Evolutionary conservation across 495 filamentous ascomycete genomes (phyloP).

Genomic region (Tuber indicum): DNA sequence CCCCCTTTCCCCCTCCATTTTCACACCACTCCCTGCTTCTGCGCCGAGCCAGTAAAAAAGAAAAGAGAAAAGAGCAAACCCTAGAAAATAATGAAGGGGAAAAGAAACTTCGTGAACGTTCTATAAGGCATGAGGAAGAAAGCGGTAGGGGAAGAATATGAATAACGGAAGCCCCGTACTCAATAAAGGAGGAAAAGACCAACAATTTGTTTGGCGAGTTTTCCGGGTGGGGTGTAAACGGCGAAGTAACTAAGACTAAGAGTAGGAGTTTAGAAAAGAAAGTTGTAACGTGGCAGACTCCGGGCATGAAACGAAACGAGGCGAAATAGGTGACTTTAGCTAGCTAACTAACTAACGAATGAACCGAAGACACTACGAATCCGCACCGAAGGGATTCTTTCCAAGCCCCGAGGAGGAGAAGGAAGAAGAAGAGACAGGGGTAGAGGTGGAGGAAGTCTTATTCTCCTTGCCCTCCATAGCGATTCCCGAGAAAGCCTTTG

Average conservation of each 20-base stretch:
- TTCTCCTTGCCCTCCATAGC: conserved; percentile 28
- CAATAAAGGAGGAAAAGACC: neutral
- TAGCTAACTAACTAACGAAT: neutral
- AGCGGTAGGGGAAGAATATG: neutral
- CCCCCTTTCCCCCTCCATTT: neutral
- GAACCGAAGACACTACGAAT: neutral
- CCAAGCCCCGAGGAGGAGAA: conserved; percentile 13
- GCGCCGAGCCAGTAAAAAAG: neutral
- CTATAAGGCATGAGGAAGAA: conserved; percentile 16
- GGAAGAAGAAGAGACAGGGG: neutral
- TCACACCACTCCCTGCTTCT: neutral
- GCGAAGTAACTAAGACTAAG: neutral
- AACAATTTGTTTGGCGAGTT: conserved; percentile 5
- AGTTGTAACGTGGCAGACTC: conserved; percentile 10
- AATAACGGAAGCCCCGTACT: neutral
- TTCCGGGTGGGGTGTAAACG: neutral
- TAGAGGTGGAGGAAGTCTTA: conserved; percentile 12
- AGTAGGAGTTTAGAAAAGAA: neutral
- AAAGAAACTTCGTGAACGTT: conserved; percentile 6
- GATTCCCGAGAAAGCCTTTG: conserved; percentile 20
- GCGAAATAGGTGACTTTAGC: neutral
- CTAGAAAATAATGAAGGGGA: conserved; percentile 6
- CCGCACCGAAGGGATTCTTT: conserved; percentile 24
- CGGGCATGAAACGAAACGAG: neutral
- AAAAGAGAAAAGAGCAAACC: conserved; percentile 8